Evolutionary conservation across 352 stramenopile species (phyloP), one percentile per base, ranked within the genome.

Genomic region (Blastocystis sp.): DNA sequence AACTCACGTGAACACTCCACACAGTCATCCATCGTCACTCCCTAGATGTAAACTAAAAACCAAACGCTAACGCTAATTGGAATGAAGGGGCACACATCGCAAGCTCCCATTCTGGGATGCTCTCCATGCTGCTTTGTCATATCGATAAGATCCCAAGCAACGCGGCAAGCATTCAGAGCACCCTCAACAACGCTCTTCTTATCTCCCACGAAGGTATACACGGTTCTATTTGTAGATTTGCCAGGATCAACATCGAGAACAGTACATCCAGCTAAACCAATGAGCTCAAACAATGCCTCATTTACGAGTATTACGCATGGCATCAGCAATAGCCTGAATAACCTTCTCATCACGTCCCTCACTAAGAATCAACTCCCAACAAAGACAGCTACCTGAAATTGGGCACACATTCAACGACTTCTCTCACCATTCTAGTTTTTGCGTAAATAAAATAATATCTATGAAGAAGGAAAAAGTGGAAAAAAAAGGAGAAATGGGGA

Each of bases 51-150:
- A 59, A 14, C 5, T 11, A 14, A 29, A 14, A 12, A 29, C 24
- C 2, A 24, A 59, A 12, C 14, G 2, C 43, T 9, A 49, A 87
- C 87, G 32, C 87, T 81, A 43, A 89, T 88, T 46, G 88, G 88
- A 56, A 89, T 88, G 58, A 89, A 89, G 52, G 88, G 88, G 43
- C 88, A 89, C n/a, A 89, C 88, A 58, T 89, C 88, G 56, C 85
- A 88, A 57, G 88, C 88, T 73, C 88, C 88, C 56, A 89, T 88
- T 37, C 88, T 59, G 37, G 88, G 88, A 54, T 89, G 88, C 61
- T 87, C 85, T 57, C 88, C 88, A 39, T 88, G 71, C 37, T 89
- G 88, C 63, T 88, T 89, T 29, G 57, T 86, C 88, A 89, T 89
- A 67, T 89, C 88, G 42, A 89, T 89, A 32, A 88, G 56, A 3